A percentile compares a stretch with the other conserved stretches of the same genome.
Evolutionary conservation across 768 basidiomycete genomes (phyloP).

Genomic region (Tylopilus sp.): DNA sequence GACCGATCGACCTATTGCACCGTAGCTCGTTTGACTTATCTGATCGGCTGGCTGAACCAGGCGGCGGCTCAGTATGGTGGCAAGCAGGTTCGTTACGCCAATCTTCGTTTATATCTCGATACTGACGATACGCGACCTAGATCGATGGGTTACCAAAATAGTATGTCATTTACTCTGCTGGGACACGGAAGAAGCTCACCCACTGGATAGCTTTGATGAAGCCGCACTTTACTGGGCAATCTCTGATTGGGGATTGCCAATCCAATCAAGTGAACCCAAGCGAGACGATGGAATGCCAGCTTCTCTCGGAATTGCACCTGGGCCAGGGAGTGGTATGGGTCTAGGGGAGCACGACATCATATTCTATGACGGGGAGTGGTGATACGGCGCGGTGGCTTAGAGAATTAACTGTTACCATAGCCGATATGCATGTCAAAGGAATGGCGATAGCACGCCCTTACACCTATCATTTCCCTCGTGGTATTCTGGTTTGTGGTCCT

Average conservation of each 20-base stretch:
- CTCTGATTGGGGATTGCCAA: background rate
- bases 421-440: constrained; percentile 4
- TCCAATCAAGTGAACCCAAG: background rate
- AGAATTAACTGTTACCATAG: background rate
- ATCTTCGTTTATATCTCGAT: too few relatives aligned
- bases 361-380: constrained; percentile 1
- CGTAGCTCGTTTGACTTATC: too few relatives aligned
- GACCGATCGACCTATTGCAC: too few relatives aligned
- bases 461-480: too few relatives aligned
- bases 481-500: too few relatives aligned
- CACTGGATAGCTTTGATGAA: background rate
- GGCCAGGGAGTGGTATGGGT: background rate
- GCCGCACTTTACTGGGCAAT: background rate
- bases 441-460: too few relatives aligned
- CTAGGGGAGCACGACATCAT: background rate
- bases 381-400: background rate
- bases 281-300: background rate
- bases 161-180: background rate
- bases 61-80: too few relatives aligned
- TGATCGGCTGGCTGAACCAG: too few relatives aligned
- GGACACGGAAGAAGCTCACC: background rate
- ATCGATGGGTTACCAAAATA: background rate
- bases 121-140: too few relatives aligned
- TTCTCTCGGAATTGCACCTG: background rate
- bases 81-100: too few relatives aligned